Evolutionary conservation across 768 basidiomycete genomes (phyloP), one percentile per base, ranked within the genome.

Genomic region (Phanerochaete carnosa): DNA sequence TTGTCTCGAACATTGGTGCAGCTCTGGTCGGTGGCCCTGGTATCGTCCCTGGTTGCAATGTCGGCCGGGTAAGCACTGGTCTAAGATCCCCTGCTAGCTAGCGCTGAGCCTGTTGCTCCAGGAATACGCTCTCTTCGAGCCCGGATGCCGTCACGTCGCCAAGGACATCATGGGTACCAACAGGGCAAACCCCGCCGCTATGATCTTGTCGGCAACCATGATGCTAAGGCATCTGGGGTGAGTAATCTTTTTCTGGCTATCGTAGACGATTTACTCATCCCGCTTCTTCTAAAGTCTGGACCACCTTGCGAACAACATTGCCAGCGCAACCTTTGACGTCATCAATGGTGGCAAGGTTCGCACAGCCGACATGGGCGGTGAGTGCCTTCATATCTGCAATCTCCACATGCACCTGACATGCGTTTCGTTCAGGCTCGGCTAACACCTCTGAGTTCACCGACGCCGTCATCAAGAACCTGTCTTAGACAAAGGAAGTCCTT

Each of bases 71-170:
- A 67, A 65, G 77, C 79, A 53, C 43, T 56, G n/a, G n/a, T n/a
- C n/a, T n/a, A n/a, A n/a, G n/a, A n/a, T n/a, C n/a, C n/a, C n/a
- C n/a, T n/a, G n/a, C n/a, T n/a, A n/a, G 22, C 46, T 23, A 47
- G 9, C 32, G 30, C 22, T 63, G 43, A 45, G 22, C 45, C 26
- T 4, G 30, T 35, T 37, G 32, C 16, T 33, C 22, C 59, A 92
- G 88, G 97, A 98, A 75, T 98, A 94, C 73, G 97, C 97, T 26
- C 83, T 99, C 57, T 99, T 99, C 73, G 97, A 99, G 75, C 97
- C 97, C 33, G 97, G 97, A 70, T 98, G 97, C 77, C 88, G 96
- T 76, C 93, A 94, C 71, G 92, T 94, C 66, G 92, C 93, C 55
- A 88, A 89, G 69, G 95, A 97, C 69, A 94, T 98, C 76, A 98